Base-by-base conservation (phyloP, 495 filamentous ascomycete genomes). In the Aspergillus haitiensis region DNA sequence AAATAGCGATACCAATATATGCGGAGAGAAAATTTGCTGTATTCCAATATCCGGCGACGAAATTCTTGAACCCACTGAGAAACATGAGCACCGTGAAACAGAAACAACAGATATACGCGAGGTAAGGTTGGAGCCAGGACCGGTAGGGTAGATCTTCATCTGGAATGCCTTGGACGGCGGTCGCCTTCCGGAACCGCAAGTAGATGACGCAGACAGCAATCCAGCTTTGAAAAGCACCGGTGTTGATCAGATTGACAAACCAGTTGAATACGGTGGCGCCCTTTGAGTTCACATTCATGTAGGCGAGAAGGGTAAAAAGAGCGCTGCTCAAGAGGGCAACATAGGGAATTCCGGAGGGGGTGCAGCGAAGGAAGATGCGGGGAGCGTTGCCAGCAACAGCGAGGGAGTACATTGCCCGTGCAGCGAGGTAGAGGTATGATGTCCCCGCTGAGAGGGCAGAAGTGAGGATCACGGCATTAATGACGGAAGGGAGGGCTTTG, bases 401-500 rank as follows among this genome's bases (percentile, higher is more conserved):
- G 42, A 46, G 42, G 42, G 42, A 46, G 42, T 46, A 46, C 42
- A 46, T 46, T 3, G 42, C 42, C 1, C 42, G 11, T 3, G 13
- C 42, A 0, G 42, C 42, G 42, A 46, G 42, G 12, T 46, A 46
- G 42, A 46, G 42, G 42, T 46, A 46, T 13, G 42, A 46, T 4
- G 42, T 15, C 7, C 42, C 42, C 0, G 42, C 42, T 13, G 42
- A 46, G 42, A 46, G 42, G 42, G 42, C 42, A 16, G 42, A 46
- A 13, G 15, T 8, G 15, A 55, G 52, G 16, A 55, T 55, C 7
- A 55, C 52, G 0, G 52, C 52, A 39, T 55, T 55, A 16, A 55
- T 37, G 15, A 55, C 18, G 5, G 52, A 55, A 8, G 52, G 52
- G 37, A 55, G 52, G 39, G 33, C 52, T 15, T n/a, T 11, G 36